Evolutionary conservation across 345 rosid species (phyloP), one percentile per base, ranked within the genome.

Genomic region (Cardamine chenopodiifolia): DNA sequence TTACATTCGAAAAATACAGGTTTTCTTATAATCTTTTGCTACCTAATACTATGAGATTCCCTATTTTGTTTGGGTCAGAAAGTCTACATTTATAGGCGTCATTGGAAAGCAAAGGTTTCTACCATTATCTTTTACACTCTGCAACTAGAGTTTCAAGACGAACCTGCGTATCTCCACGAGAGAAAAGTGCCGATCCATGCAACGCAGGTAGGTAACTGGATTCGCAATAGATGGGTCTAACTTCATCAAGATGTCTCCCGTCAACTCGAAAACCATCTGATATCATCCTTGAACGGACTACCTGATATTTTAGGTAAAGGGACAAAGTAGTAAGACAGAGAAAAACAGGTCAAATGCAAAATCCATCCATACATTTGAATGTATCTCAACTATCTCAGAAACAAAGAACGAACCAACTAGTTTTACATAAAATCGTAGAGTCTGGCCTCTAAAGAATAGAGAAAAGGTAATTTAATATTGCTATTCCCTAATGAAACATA

Each of bases 101-200:
- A 42, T 3, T 71, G 26, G 19, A 18, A 28, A 31, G 12, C 15
- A 35, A 60, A 32, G 12, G 15, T 1, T 47, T 60, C 28, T 47
- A 45, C 66, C 67, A 59, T 25, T 19, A 70, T 11, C n/a, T 58
- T 25, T 17, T 29, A 9, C 34, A 55, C 58, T 22, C 35, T 29
- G 50, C 34, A 45, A 70, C 56, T 28, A 47, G 59, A 71, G 47
- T 56, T 71, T 71, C 55, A 65, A 39, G 3, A 74, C 80, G 37
- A 50, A 88, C 99, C 93, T 95, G 99, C 1, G 99, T 95, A 73
- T 95, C 97, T 68, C 99, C 99, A 37, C 99, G 97, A 48, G 87
- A 83, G 82, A 95, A 95, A 79, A 95, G 74, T 15, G 99, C 82
- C 12, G 99, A 92, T 70, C 99, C 99, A 84, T 89, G 97, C 81